A percentile compares a stretch with the other conserved stretches of the same genome.
Conservation (phyloP, 192 early-diverging fungal genomes). For the Spizellomyces punctatus region DNA sequence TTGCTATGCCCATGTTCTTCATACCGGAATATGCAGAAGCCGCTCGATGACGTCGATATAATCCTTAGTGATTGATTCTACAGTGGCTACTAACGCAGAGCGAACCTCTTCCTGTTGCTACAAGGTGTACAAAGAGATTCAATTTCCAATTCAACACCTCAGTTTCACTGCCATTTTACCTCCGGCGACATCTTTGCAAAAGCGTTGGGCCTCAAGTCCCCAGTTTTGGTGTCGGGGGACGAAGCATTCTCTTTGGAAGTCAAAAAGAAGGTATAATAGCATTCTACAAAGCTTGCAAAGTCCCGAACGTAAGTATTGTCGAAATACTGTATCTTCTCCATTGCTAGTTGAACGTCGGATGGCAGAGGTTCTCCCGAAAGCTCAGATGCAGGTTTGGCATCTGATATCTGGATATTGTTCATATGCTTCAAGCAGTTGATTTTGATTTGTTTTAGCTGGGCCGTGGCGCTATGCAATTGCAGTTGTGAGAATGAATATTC, state of each 20-base stretch:
- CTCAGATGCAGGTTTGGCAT: neutral
- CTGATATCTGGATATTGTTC: neutral
- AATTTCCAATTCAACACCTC: too few species aligned
- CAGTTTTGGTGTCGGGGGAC: neutral
- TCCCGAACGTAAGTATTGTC: conserved; percentile 49
- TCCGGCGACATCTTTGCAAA: conserved; percentile 33
- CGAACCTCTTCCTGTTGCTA: conserved; percentile 30
- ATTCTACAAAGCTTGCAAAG: conserved; percentile 50
- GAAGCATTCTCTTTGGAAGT: neutral
- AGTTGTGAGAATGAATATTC: too few species aligned
- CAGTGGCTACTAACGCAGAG: conserved; percentile 36
- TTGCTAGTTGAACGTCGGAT: conserved; percentile 16
- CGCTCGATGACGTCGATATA: conserved; percentile 47
- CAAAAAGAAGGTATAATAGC: conserved; percentile 51
- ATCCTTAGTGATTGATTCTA: conserved; percentile 42
- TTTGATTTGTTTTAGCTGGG: conserved; percentile 12
- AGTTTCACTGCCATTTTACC: conserved; percentile 4
- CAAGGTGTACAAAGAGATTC: neutral
- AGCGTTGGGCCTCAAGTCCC: neutral
- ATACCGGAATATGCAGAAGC: conserved; percentile 55
- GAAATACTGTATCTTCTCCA: conserved; percentile 30
- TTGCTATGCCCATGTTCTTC: neutral
- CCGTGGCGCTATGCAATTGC: conserved; percentile 3
- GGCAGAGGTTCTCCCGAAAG: conserved; percentile 20
- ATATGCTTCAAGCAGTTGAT: conserved; percentile 17